Base-by-base conservation (phyloP, 129 eudicot genomes). In the Saposhnikovia divaricata region DNA sequence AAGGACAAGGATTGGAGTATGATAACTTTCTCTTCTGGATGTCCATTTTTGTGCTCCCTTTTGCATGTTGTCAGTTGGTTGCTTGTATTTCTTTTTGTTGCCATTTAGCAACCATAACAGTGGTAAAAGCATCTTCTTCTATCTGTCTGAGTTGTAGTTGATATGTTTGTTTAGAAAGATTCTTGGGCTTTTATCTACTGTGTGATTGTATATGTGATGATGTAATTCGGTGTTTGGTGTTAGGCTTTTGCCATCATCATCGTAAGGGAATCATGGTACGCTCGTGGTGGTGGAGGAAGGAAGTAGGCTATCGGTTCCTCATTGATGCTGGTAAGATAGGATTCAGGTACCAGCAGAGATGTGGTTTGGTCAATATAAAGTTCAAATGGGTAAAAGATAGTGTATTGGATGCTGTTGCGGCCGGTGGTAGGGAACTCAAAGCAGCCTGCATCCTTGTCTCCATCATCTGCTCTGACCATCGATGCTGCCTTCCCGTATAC, bases 301-400 rank as follows among this genome's bases (percentile, higher is more conserved):
- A 37, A 28, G 59, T 31, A 42, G 45, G 74, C 21, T 63, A 38
- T 69, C 72, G 61, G 63, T 51, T 77, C 28, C 61, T 68, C 9
- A 23, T 51, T 82, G n/a, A 45, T 25, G 77, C 72, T 4, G 27
- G 70, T 75, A 48, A 77, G 45, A 10, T 27, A 44, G 86, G 84
- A 81, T 90, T 83, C 47, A 85, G 77, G 47, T 82, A 86, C 76
- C 75, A 75, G 75, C 95, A 89, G 76, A 91, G 78, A 66, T 85
- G 75, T 15, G 78, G 80, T 77, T 84, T 94, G 63, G 98, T 94
- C n/a, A 94, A 94, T 47, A 84, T 92, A 25, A 92, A 84, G 86
- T 82, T 92, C 61, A 92, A 94, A 86, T 94, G 97, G 96, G 96
- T 80, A n/a, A 94, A 94, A 63, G 98, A 94, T 81, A 80, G 65